phyloP scores from a whole-genome alignment of 192 early-diverging fungal genomes.

The Podila verticillata region DNA sequence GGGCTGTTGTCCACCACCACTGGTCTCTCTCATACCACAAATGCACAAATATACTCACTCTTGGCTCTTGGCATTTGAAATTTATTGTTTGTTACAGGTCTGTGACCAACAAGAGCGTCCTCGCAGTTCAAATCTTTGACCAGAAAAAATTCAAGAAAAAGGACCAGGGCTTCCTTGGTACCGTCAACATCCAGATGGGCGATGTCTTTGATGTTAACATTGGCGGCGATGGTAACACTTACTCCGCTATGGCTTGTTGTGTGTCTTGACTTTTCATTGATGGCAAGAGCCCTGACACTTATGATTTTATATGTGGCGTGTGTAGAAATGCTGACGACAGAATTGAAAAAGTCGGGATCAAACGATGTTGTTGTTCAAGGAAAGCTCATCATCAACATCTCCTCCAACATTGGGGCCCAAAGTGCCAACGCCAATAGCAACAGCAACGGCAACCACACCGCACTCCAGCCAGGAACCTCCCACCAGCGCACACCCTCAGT shows the following conservation, averaged over 20 bases:
- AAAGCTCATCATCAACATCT: slow-evolving; percentile 79
- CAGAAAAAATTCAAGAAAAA: slow-evolving; percentile 95
- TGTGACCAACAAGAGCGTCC: slow-evolving; percentile 76
- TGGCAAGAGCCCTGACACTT: not conserved
- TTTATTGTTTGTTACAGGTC: slow-evolving; percentile 46
- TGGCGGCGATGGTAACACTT: slow-evolving; percentile 71
- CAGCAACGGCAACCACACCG: not conserved
- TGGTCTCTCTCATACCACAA: too few relatives aligned
- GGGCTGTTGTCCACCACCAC: too few relatives aligned
- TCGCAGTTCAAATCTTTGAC: slow-evolving; percentile 96
- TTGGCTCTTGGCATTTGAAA: not conserved
- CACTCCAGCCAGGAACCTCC: slow-evolving; percentile 28
- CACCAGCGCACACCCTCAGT: slow-evolving; percentile 40
- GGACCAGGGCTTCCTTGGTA: slow-evolving; percentile 89
- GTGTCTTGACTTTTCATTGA: not conserved
- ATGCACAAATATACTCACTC: too few relatives aligned
- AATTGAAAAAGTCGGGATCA: slow-evolving; percentile 84
- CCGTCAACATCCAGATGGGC: slow-evolving; percentile 86
- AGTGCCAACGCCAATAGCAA: slow-evolving; percentile 3
- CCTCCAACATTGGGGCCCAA: slow-evolving; percentile 56
- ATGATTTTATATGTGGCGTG: not conserved
- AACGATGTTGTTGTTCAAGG: slow-evolving; percentile 83
- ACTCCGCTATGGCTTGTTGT: not conserved
- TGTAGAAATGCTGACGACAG: slow-evolving; percentile 83
- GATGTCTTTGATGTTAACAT: slow-evolving; percentile 79